These are phyloP conservation scores for Scutellaria minor DNA, from an alignment of 257 asterid genomes.

Conservation along the genomic window DNA sequence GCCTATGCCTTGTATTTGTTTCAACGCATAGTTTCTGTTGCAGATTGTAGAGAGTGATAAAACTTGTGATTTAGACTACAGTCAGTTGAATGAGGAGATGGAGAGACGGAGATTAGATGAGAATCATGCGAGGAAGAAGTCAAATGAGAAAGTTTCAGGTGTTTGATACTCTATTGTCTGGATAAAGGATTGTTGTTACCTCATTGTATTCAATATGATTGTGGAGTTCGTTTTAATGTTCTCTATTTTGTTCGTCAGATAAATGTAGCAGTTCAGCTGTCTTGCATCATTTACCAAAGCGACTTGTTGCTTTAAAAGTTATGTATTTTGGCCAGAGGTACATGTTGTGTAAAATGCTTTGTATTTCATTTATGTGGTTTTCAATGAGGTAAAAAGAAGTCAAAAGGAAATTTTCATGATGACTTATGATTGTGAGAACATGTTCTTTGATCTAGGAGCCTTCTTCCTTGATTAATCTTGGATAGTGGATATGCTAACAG, in stretches of 20 bases:
- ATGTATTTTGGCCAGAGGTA: conserved; percentile 97
- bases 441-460: conserved; percentile 16
- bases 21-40: conserved; percentile 33
- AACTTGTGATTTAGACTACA: conserved; percentile 33
- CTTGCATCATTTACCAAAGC: conserved; percentile 57
- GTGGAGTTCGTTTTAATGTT: conserved; percentile 14
- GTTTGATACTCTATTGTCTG: conserved; percentile 27
- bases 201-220: conserved; percentile 19
- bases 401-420: background rate
- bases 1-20: conserved; percentile 24
- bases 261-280: conserved; percentile 34
- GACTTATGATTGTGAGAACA: conserved; percentile 5
- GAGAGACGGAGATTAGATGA: conserved; percentile 42
- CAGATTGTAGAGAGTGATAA: conserved; percentile 47
- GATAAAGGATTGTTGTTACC: conserved; percentile 12
- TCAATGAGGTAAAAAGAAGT: conserved; percentile 8
- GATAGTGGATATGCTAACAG: background rate
- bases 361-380: conserved; percentile 16
- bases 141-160: conserved; percentile 59
- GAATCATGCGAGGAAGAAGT: conserved; percentile 29
- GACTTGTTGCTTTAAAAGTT: conserved; percentile 80
- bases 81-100: conserved; percentile 36
- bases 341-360: conserved; percentile 13
- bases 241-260: conserved; percentile 28
- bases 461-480: conserved; percentile 1